Evolutionary conservation across 148 eudicot genomes (phyloP), one percentile per base, ranked within the genome.

Genomic region (Silene latifolia): DNA sequence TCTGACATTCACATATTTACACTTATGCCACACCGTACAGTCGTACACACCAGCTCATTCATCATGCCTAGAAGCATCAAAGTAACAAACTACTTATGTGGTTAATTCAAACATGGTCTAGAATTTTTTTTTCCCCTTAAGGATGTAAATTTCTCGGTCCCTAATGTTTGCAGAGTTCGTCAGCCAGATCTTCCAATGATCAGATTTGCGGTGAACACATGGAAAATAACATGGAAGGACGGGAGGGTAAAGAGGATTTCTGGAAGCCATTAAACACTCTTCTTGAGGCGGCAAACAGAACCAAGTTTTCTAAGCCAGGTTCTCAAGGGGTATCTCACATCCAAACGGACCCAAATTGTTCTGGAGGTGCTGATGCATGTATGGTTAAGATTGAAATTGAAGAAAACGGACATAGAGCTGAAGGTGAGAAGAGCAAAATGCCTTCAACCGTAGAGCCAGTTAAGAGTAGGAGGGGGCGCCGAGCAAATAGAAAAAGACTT

Each of bases 181-280:
- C 84, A 76, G 79, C 82, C 60, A 91, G 89, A 73, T 82, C 84
- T 62, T 85, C 88, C 67, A 79, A 73, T 79, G 85, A 80, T 71
- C 83, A 72, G 42, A 72, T 54, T 69, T 79, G 84, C 72, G 84
- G 79, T 71, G 86, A 86, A 61, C 86, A 70, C 54, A 19, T 80
- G 72, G 85, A 81, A 67, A 83, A 79, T 76, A 84, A 78, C 61
- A 74, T 79, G 71, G 88, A 81, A 60, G 61, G 81, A 20, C 80
- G 86, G 85, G 94, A 93, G 58, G 91, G 88, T 29, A 90, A 87
- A 80, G 85, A 62, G 76, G 96, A 90, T 80, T 83, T 85, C 19
- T 94, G 98, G 98, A 92, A 86, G 72, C 96, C 97, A 20, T 87
- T 94, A 74, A 90, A 85, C 78, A 89, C 80, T 83, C 83, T 94